Conservation (phyloP, 2,329 filamentous ascomycete species). For the Ophiostoma ips region DNA sequence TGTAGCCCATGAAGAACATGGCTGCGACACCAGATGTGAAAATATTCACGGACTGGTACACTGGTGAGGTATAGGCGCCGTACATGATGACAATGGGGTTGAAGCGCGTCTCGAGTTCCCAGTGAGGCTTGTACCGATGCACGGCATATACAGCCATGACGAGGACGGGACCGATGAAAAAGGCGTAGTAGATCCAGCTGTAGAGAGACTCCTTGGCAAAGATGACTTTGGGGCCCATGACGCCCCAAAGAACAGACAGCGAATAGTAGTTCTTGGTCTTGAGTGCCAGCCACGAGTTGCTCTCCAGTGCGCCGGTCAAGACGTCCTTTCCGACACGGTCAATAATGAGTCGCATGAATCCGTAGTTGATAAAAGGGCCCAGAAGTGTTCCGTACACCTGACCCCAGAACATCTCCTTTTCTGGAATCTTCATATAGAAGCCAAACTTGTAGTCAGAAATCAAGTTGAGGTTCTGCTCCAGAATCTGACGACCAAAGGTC, state of each 20-base stretch:
- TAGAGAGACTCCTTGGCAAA: constrained; percentile 16
- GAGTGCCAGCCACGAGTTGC: constrained; percentile 18
- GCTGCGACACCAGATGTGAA: constrained; percentile 17
- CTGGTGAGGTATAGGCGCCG: constrained; percentile 16
- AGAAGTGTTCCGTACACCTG: constrained; percentile 22
- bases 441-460: constrained; percentile 24
- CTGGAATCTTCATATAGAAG: constrained; percentile 26
- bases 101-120: constrained; percentile 18
- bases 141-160: constrained; percentile 16
- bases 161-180: constrained; percentile 18
- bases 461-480: constrained; percentile 22
- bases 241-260: constrained; percentile 22
- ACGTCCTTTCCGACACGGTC: constrained; percentile 15
- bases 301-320: constrained; percentile 15
- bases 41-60: constrained; percentile 19
- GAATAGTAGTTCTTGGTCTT: constrained; percentile 20
- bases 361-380: constrained; percentile 21
- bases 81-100: constrained; percentile 19
- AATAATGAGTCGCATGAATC: constrained; percentile 19
- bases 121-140: constrained; percentile 17
- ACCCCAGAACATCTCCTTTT: constrained; percentile 22
- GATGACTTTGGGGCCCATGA: constrained; percentile 21
- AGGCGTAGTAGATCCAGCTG: constrained; percentile 19
- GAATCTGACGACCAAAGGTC: constrained; percentile 21
- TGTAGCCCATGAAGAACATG: constrained; percentile 20